Conservation (phyloP, 768 basidiomycete genomes). For the Amanita rimosa region DNA sequence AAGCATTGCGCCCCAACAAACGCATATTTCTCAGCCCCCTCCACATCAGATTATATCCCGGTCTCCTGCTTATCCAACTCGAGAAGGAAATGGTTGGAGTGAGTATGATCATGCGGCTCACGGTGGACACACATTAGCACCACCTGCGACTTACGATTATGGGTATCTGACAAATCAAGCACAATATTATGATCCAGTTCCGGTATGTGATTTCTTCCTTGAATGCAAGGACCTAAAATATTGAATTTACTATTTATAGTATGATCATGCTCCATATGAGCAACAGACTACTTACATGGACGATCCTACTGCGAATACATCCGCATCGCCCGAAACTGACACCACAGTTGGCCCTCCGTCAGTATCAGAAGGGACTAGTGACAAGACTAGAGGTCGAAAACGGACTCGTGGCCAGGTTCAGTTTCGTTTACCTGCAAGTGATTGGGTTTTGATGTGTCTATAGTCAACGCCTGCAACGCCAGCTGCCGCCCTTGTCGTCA, state of each 20-base stretch:
- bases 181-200: slow-evolving; percentile 13
- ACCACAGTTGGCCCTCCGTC: slow-evolving; percentile 29
- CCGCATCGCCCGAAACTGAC: slow-evolving; percentile 21
- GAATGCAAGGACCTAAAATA: neutral
- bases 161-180: slow-evolving; percentile 52
- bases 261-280: slow-evolving; percentile 37
- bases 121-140: slow-evolving; percentile 30
- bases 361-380: slow-evolving; percentile 18
- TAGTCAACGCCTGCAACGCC: slow-evolving; percentile 56
- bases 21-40: slow-evolving; percentile 39
- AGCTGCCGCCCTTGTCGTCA: slow-evolving; percentile 54
- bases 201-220: neutral
- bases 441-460: neutral
- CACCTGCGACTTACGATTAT: slow-evolving; percentile 43
- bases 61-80: slow-evolving; percentile 28
- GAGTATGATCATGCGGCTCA: slow-evolving; percentile 36
- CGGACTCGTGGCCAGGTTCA: slow-evolving; percentile 49
- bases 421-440: slow-evolving; percentile 6
- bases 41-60: slow-evolving; percentile 37
- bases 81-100: slow-evolving; percentile 43
- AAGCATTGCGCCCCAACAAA: slow-evolving; percentile 55
- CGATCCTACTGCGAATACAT: slow-evolving; percentile 34
- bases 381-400: slow-evolving; percentile 56
- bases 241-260: slow-evolving; percentile 18
- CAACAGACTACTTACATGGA: slow-evolving; percentile 33